phyloP scores from a whole-genome alignment of 1,284 basidiomycete genomes.

The Microbotryum intermedium region DNA sequence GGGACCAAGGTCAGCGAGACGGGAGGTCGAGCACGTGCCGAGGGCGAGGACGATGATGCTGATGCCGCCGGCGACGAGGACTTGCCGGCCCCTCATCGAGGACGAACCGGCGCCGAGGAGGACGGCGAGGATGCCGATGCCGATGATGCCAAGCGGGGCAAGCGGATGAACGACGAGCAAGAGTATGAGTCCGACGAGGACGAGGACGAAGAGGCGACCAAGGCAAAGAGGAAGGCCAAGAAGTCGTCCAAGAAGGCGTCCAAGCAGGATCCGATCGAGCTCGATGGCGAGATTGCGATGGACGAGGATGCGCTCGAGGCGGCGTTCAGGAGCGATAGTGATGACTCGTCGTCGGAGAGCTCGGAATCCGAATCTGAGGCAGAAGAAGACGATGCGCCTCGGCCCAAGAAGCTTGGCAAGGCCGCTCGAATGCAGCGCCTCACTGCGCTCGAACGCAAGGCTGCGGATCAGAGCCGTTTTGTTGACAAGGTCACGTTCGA shows the following conservation, averaged over 20 bases:
- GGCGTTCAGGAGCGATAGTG: constrained; percentile 43
- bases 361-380: constrained; percentile 29
- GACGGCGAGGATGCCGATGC: constrained; percentile 51
- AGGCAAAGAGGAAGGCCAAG: background rate
- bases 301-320: constrained; percentile 54
- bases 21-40: constrained; percentile 5
- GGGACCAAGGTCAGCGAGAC: constrained; percentile 14
- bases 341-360: constrained; percentile 30
- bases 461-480: constrained; percentile 48
- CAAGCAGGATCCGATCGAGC: constrained; percentile 37
- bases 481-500: constrained; percentile 65
- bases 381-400: constrained; percentile 40
- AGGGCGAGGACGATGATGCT: constrained; percentile 18
- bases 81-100: constrained; percentile 1
- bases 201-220: constrained; percentile 38
- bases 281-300: constrained; percentile 50
- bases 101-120: constrained; percentile 24
- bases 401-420: constrained; percentile 40
- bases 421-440: constrained; percentile 38
- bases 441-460: constrained; percentile 40
- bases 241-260: no score
- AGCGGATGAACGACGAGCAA: constrained; percentile 26
- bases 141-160: constrained; percentile 41
- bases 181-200: constrained; percentile 43
- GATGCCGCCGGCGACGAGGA: constrained; percentile 48